Evolutionary conservation across 1,284 basidiomycete genomes (phyloP), one percentile per base, ranked within the genome.

Genomic region (Volvariella surrecta): DNA sequence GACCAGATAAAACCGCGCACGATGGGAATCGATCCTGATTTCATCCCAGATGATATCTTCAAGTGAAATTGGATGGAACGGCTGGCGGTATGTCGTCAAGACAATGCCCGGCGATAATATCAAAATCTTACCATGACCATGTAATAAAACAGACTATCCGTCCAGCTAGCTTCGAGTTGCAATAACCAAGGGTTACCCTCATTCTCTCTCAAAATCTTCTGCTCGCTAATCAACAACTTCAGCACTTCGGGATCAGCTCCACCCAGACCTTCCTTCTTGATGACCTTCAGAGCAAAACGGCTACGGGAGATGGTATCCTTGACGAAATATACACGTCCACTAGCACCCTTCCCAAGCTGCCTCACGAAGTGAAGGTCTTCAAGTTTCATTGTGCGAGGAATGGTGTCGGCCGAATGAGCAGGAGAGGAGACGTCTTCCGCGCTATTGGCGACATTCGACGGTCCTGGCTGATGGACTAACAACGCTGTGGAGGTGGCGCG

Each of bases 1-100:
- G 7, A 56, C 55, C 49, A 59, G 57, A 32, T 61, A 60, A 39
- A 62, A 58, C 8, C 54, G 50, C 17, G 59, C 57, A 19, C 58
- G 45, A 8, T 41, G 42, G 8, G 39, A 22, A 22, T 16, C 39
- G 19, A 41, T 41, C n/a, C n/a, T 15, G 18, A 24, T 11, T 7
- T 16, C 39, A n/a, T 28, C 18, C 10, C 53, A 44, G 30, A 54
- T 48, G 30, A 62, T 53, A 37, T 60, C 58, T 15, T 35, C 34
- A 7, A 35, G 13, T 15, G 34, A 35, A 6, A 19, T 35, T 6
- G 34, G 34, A n/a, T 16, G 34, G 6, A 35, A n/a, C 6, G 34
- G 7, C 34, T 35, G 4, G 13, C 18, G 32, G 37, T 17, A 13
- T 32, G 11, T 46, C 30, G 44, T 18, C n/a, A 1, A 8, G 20